Evolutionary conservation across 2,329 filamentous ascomycete genomes (phyloP).

Genomic region (Aspergillus melleus): DNA sequence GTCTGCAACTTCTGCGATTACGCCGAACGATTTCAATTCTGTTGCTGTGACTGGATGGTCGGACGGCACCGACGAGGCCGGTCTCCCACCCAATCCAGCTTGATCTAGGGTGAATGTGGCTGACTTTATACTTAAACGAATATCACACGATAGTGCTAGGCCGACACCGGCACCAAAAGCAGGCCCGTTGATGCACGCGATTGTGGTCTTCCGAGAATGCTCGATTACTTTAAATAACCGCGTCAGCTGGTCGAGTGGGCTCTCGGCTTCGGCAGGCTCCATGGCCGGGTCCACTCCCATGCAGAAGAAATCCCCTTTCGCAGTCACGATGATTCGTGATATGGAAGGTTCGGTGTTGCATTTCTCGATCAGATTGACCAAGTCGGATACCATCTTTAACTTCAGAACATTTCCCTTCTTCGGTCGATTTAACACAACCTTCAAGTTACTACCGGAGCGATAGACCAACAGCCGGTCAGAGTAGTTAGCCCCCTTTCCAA

Average conservation of each 20-base stretch:
- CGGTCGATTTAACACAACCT: constrained; percentile 37
- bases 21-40: constrained; percentile 1
- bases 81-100: neutral
- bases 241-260: neutral
- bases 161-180: constrained; percentile 7
- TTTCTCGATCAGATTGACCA: neutral
- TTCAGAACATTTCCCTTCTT: constrained; percentile 44
- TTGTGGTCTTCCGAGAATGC: constrained; percentile 1
- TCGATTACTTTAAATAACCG: neutral
- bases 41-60: neutral
- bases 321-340: neutral
- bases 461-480: constrained; percentile 21
- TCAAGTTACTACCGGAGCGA: constrained; percentile 31
- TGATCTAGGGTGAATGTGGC: constrained; percentile 1
- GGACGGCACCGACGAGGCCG: neutral
- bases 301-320: constrained; percentile 5
- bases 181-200: constrained; percentile 2
- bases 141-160: constrained; percentile 3
- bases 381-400: constrained; percentile 21
- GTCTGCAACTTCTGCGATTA: constrained; percentile 3
- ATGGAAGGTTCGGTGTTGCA: constrained; percentile 1
- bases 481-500: neutral
- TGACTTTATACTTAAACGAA: neutral
- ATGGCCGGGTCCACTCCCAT: constrained; percentile 5
- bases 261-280: neutral